Percentiles rank a stretch among this genome's conserved stretches.
These are phyloP conservation scores for Yarrowia yakushimensis DNA, from an alignment of 805 yeast genomes.

Conservation along the genomic window DNA sequence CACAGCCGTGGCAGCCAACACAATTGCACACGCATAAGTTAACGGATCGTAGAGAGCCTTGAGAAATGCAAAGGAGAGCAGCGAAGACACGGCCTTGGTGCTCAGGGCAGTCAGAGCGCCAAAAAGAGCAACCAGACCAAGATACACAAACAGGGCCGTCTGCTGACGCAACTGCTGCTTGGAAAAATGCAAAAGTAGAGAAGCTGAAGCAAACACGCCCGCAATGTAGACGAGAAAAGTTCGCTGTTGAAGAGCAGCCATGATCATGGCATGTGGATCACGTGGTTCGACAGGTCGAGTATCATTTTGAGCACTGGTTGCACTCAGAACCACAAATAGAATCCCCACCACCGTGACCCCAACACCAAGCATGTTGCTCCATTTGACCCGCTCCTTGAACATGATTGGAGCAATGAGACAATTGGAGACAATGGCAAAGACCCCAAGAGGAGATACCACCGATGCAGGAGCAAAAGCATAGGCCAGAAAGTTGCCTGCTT, in stretches of 20 bases:
- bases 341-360: slow-evolving; percentile 44
- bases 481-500: slow-evolving; percentile 47
- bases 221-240: slow-evolving; percentile 2
- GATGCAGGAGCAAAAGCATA: slow-evolving; percentile 50
- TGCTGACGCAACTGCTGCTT: slow-evolving; percentile 3
- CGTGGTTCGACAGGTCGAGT: not conserved
- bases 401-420: slow-evolving; percentile 48
- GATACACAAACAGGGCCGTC: not conserved
- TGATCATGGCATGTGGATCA: slow-evolving; percentile 19
- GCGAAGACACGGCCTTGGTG: slow-evolving; percentile 43
- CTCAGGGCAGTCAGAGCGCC: slow-evolving; percentile 50
- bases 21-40: slow-evolving; percentile 33
- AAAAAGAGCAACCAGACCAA: slow-evolving; percentile 43
- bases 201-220: not conserved
- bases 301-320: slow-evolving; percentile 30
- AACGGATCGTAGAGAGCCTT: slow-evolving; percentile 34
- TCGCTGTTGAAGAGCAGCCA: not conserved
- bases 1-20: slow-evolving; percentile 40
- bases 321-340: slow-evolving; percentile 42
- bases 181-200: not conserved
- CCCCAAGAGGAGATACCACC: slow-evolving; percentile 50
- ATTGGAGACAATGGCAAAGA: slow-evolving; percentile 48
- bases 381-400: slow-evolving; percentile 42
- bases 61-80: slow-evolving; percentile 32
- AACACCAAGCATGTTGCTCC: slow-evolving; percentile 42